A percentile compares a stretch with the other conserved stretches of the same genome.
Evolutionary conservation across 805 yeast species (phyloP).

Genomic region (Crinitomyces ghanaensis): DNA sequence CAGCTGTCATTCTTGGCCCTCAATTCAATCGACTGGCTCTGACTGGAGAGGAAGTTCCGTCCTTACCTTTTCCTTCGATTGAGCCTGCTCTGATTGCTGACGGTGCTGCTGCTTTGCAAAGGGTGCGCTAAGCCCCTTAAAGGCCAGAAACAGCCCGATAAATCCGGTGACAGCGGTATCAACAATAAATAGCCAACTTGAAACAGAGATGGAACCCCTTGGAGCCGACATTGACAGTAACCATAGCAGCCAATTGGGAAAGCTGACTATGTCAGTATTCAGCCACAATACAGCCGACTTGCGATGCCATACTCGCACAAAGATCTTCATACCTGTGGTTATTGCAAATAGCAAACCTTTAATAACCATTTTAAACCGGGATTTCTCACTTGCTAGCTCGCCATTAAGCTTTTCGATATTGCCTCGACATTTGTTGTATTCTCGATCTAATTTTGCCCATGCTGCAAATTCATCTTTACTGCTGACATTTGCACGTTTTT

Average conservation of each 20-base stretch:
- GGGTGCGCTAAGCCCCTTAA: too few relatives aligned
- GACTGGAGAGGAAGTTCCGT: too few relatives aligned
- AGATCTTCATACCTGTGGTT: conserved; percentile 33
- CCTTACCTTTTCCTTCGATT: too few relatives aligned
- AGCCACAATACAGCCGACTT: conserved; percentile 45
- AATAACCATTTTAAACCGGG: conserved; percentile 25
- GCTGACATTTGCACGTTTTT: conserved; percentile 48
- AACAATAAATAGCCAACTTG: conserved; percentile 39
- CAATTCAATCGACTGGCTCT: too few relatives aligned
- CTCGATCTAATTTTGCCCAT: conserved; percentile 88
- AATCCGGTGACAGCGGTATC: conserved; percentile 17
- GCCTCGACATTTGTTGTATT: conserved; percentile 42
- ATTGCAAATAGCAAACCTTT: conserved; percentile 27
- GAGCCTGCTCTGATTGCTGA: too few relatives aligned
- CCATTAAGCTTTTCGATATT: conserved; percentile 34
- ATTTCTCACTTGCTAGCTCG: conserved; percentile 3
- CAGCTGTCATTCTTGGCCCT: too few relatives aligned
- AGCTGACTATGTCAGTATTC: conserved; percentile 41
- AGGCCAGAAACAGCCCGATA: too few relatives aligned
- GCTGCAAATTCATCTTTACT: conserved; percentile 93
- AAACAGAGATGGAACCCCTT: conserved; percentile 48
- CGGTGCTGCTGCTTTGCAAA: too few relatives aligned
- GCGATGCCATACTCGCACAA: conserved; percentile 41
- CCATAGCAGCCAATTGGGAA: conserved; percentile 48
- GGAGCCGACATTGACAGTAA: conserved; percentile 48